Percentiles rank a stretch among this genome's conserved stretches.
These are phyloP conservation scores for Diaporthe sp. DNA, from an alignment of 2,329 filamentous ascomycete genomes.

Conservation along the genomic window DNA sequence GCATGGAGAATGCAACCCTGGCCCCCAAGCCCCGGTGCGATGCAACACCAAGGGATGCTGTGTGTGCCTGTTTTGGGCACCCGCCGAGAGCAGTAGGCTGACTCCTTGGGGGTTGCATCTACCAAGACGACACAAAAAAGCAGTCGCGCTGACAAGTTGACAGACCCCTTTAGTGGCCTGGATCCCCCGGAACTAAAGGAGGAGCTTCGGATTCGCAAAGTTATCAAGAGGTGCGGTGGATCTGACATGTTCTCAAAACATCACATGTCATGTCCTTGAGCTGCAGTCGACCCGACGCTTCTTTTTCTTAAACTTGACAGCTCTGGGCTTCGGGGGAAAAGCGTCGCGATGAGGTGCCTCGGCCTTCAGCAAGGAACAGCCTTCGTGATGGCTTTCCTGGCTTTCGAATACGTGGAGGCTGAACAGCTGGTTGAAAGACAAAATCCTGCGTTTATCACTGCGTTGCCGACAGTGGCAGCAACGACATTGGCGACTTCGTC, in stretches of 20 bases:
- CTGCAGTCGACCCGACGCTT: neutral
- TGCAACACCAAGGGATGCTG: slow-evolving; percentile 7
- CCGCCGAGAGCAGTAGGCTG: neutral
- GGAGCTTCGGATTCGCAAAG: neutral
- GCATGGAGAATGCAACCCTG: neutral
- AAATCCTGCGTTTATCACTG: slow-evolving; percentile 30
- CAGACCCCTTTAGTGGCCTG: neutral
- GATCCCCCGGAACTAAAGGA: neutral
- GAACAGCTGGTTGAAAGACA: slow-evolving; percentile 7
- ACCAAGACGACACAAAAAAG: neutral
- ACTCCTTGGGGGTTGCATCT: neutral
- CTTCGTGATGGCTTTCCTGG: neutral
- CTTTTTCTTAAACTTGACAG: neutral
- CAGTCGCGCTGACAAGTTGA: neutral
- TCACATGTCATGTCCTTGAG: slow-evolving; percentile 15
- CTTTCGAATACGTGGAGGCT: neutral
- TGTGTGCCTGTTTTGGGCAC: slow-evolving; percentile 12
- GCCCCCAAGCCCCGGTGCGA: neutral
- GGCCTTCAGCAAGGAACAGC: neutral
- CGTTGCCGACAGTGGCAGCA: slow-evolving; percentile 24
- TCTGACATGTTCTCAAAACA: neutral
- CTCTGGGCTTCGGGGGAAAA: neutral
- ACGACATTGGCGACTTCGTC: neutral
- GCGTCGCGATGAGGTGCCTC: neutral
- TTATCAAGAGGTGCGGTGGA: neutral